Conservation (phyloP, 352 stramenopile species). For the Phytopythium kandeliae region DNA sequence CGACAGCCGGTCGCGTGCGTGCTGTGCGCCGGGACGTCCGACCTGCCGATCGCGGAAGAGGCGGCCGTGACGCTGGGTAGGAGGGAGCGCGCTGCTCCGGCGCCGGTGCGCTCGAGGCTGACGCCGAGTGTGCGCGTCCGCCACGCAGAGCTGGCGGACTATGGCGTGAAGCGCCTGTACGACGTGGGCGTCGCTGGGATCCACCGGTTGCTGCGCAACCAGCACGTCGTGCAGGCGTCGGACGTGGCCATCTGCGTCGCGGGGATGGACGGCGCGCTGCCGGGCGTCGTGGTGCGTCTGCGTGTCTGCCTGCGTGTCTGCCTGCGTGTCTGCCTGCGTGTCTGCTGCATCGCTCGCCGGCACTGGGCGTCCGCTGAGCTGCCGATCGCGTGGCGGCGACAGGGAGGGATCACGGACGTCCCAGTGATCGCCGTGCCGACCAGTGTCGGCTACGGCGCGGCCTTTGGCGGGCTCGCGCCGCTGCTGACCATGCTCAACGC, state of each 20-base stretch:
- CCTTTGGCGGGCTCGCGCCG: conserved; percentile 89
- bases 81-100: background rate
- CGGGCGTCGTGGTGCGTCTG: conserved; percentile 94
- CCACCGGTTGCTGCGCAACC: conserved; percentile 87
- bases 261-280: conserved; percentile 97
- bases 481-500: conserved; percentile 98
- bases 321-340: too few relatives aligned
- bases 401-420: conserved; percentile 76
- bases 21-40: conserved; percentile 94
- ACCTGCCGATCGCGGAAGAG: conserved; percentile 96
- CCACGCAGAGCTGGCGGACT: conserved; percentile 79
- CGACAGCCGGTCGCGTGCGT: conserved; percentile 56
- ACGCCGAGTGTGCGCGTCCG: background rate
- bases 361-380: too few relatives aligned
- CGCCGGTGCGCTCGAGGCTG: too few relatives aligned
- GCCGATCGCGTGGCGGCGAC: too few relatives aligned
- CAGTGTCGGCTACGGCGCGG: conserved; percentile 90
- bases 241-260: conserved; percentile 95
- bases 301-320: too few relatives aligned
- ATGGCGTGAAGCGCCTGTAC: conserved; percentile 79
- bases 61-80: conserved; percentile 88
- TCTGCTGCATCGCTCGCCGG: too few relatives aligned
- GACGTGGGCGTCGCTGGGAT: conserved; percentile 94
- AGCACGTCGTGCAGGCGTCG: conserved; percentile 75
- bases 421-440: conserved; percentile 90